Evolutionary conservation across 192 early-diverging fungal genomes (phyloP).

Genomic region (Backusella psychrophila): DNA sequence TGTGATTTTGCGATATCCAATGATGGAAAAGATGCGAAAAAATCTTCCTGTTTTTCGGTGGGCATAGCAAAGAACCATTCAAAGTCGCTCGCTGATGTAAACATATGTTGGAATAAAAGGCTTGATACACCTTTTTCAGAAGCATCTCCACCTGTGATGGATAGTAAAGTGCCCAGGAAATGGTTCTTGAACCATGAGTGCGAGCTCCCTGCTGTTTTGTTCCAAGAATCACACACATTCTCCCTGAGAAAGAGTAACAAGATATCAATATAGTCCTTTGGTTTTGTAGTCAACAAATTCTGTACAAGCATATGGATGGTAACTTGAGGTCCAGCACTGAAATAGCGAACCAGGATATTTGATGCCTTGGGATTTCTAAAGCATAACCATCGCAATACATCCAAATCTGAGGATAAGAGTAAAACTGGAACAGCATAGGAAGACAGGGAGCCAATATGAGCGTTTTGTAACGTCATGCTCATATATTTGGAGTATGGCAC

Average conservation of each 20-base stretch:
- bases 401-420: not conserved
- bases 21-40: not conserved
- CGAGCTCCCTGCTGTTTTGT: not conserved
- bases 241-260: constrained; percentile 7
- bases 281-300: constrained; percentile 1
- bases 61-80: constrained; percentile 14
- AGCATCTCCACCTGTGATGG: not conserved
- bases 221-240: not conserved
- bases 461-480: not conserved
- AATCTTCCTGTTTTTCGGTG: not conserved
- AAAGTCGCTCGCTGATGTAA: not conserved
- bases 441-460: not conserved
- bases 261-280: constrained; percentile 14
- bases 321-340: constrained; percentile 18
- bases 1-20: not conserved
- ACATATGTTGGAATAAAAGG: not conserved
- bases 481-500: not conserved
- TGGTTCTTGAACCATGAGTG: constrained; percentile 24
- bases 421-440: constrained; percentile 14
- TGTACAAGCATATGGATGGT: constrained; percentile 3
- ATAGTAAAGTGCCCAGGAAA: constrained; percentile 15
- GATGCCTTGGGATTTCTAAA: not conserved
- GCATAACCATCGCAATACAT: not conserved
- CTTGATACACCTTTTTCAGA: not conserved
- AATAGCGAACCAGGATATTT: constrained; percentile 18